Conservation (phyloP, 345 rosid genomes). For the Melaleuca quinquenervia region DNA sequence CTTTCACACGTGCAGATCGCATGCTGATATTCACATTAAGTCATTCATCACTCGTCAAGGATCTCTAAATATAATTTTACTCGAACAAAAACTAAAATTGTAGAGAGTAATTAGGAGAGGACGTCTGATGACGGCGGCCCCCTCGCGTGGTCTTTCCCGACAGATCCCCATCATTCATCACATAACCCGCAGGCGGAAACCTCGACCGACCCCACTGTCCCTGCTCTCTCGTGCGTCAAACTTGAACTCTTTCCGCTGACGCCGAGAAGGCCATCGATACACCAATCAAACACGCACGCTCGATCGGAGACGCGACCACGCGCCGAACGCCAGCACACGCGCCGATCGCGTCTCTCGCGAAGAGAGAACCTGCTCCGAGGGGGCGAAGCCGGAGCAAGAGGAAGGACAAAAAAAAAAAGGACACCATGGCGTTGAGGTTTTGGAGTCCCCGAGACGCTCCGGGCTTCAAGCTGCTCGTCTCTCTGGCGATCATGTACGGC, state of each 20-base stretch:
- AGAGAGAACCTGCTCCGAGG: neutral
- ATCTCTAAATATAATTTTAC: neutral
- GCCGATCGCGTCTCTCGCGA: neutral
- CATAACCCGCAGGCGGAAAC: neutral
- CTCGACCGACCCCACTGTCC: neutral
- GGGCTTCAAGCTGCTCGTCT: constrained; percentile 53
- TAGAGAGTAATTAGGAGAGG: neutral
- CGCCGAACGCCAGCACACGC: neutral
- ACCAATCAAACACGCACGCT: neutral
- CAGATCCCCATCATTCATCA: neutral
- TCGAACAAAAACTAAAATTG: neutral
- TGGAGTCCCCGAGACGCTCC: constrained; percentile 36
- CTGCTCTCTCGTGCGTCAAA: neutral
- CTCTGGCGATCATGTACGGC: constrained; percentile 43
- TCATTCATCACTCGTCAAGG: neutral
- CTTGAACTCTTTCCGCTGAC: neutral
- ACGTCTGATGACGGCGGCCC: neutral
- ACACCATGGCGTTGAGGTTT: constrained; percentile 40
- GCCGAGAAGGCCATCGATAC: neutral
- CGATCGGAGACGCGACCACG: neutral
- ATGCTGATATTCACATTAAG: neutral
- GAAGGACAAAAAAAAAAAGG: neutral
- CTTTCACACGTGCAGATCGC: too few relatives aligned
- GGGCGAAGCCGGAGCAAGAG: neutral
- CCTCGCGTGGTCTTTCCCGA: neutral